Evolutionary conservation across 441 rosid genomes (phyloP), one percentile per base, ranked within the genome.

Genomic region (Populus trichocarpa): DNA sequence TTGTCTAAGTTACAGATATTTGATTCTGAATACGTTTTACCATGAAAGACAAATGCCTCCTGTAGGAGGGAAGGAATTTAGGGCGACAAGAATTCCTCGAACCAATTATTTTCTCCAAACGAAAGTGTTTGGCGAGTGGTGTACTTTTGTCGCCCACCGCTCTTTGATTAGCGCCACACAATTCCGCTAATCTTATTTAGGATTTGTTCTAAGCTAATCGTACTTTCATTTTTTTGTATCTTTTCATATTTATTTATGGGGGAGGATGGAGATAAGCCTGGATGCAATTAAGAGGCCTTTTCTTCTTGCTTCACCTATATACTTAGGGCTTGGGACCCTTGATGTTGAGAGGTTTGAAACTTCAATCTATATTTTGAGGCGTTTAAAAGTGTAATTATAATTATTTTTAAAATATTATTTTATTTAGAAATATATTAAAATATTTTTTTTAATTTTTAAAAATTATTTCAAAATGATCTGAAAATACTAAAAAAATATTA

Each of bases 1-100:
- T 5, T 1, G 35, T 33, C 35, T 33, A 33, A 33, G 35, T 5
- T 30, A 38, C 12, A 38, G 3, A 10, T 2, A 38, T 38, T 9
- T 38, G 42, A 38, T 38, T 38, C 46, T 10, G 46, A 38, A 38
- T 2, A 40, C 12, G 42, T 0, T 38, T 25, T 25, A 25, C 26
- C 26, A 25, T 25, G 1, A 40, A 2, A 38, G 46, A 40, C 46
- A 40, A 11, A 11, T 1, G 46, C 14, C 46, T 0, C 0, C 46
- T 40, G 12, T 12, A 11, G 46, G 46, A 40, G 46, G 46, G 12
- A 40, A 40, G 46, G 46, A 11, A 40, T 40, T 53, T 46, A 72
- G 35, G 78, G 76, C 77, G 78, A 82, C 83, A 78, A 18, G 35
- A 75, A 63, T 69, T 80, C 80, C 67, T 68, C 64, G 0, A 33